A percentile compares a stretch with the other conserved stretches of the same genome.
Evolutionary conservation across 305 asterid species (phyloP).

Genomic region (Fraxinus ornus): DNA sequence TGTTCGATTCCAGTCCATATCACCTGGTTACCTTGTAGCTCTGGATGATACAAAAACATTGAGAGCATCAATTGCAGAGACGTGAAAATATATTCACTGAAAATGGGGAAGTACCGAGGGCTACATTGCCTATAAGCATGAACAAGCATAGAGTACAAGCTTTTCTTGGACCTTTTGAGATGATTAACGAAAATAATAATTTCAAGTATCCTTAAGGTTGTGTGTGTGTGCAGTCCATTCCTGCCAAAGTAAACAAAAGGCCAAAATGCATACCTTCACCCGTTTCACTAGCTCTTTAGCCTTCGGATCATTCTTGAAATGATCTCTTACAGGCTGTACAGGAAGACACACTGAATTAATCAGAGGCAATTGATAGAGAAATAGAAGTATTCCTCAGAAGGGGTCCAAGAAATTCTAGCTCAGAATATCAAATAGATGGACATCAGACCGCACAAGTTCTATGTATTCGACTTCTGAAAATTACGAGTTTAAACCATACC

Average conservation of each 20-base stretch:
- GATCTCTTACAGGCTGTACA: constrained; percentile 89
- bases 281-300: constrained; percentile 74
- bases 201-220: background rate
- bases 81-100: background rate
- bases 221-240: background rate
- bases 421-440: background rate
- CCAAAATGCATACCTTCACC: constrained; percentile 59
- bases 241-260: constrained; percentile 4
- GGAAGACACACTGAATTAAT: constrained; percentile 16
- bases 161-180: background rate
- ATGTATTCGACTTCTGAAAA: too few species aligned
- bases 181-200: background rate
- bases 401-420: background rate
- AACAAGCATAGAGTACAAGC: background rate
- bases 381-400: background rate
- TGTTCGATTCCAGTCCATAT: constrained; percentile 18
- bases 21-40: constrained; percentile 58
- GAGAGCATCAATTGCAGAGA: background rate
- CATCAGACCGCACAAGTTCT: too few species aligned
- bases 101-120: background rate
- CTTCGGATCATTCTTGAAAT: constrained; percentile 57
- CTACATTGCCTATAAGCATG: background rate
- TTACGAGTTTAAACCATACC: background rate
- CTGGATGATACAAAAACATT: constrained; percentile 28
- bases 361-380: background rate